These are phyloP conservation scores for Triticum dicoccoides DNA, from an alignment of 176 grass and related monocot species.

Conservation along the genomic window DNA sequence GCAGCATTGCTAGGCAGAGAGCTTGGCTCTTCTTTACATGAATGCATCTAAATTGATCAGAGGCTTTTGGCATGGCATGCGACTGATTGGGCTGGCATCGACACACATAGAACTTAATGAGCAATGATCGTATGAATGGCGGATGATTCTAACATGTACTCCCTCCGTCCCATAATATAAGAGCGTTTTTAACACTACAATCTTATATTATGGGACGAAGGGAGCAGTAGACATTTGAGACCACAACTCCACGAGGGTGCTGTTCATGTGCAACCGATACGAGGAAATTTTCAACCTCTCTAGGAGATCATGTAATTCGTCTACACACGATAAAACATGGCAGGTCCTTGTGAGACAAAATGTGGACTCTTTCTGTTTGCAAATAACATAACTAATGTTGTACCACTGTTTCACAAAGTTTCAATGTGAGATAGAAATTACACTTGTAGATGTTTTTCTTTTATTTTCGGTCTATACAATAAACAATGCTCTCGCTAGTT, in stretches of 20 bases:
- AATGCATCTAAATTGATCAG: background rate
- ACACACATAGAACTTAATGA: background rate
- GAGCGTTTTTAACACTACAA: no score
- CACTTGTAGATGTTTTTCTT: background rate
- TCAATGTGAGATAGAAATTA: background rate
- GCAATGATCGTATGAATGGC: background rate
- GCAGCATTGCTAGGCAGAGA: conserved; percentile 36
- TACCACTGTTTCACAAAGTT: background rate
- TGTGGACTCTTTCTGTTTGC: background rate
- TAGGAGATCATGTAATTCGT: background rate
- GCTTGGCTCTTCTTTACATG: conserved; percentile 22
- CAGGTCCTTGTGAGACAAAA: background rate
- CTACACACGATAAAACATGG: background rate
- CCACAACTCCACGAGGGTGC: background rate
- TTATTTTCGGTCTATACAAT: background rate
- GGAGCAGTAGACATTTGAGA: background rate
- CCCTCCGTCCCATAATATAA: no score
- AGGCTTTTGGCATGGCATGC: background rate
- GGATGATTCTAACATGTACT: background rate
- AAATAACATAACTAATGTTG: background rate
- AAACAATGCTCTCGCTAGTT: background rate
- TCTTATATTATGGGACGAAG: no score
- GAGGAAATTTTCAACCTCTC: background rate
- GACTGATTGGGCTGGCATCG: background rate
- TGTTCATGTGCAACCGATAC: background rate